Evolutionary conservation across 2,329 filamentous ascomycete genomes (phyloP).

Genomic region (Coccinonectria pachysandricola): DNA sequence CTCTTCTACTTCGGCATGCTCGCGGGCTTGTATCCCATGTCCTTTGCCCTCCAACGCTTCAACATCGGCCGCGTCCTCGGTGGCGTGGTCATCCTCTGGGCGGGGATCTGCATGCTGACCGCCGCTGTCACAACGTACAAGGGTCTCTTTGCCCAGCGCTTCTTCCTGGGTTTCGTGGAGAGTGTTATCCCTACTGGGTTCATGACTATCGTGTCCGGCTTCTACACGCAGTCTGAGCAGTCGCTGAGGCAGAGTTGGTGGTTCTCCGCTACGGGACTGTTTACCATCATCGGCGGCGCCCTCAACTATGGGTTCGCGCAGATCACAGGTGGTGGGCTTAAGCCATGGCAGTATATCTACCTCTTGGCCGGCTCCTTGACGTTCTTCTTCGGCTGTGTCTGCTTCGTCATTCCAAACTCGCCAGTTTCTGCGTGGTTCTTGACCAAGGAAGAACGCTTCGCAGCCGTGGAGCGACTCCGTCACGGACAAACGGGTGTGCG

Average conservation of each 20-base stretch:
- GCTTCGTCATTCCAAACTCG: conserved; percentile 55
- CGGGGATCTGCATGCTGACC: conserved; percentile 55
- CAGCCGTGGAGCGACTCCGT: conserved; percentile 53
- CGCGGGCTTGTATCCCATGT: conserved; percentile 63
- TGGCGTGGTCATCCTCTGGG: conserved; percentile 54
- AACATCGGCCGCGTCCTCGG: conserved; percentile 55
- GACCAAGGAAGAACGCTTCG: conserved; percentile 48
- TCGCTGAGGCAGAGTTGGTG: conserved; percentile 55
- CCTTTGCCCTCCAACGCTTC: conserved; percentile 59
- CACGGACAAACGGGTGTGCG: conserved; percentile 53
- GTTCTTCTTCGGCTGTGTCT: conserved; percentile 52
- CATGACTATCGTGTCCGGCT: conserved; percentile 52
- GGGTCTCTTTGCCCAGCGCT: conserved; percentile 56
- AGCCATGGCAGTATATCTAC: conserved; percentile 62
- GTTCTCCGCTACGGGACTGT: conserved; percentile 51
- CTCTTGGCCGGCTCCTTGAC: conserved; percentile 54
- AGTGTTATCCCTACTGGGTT: conserved; percentile 56
- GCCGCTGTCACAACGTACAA: conserved; percentile 53
- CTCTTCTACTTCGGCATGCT: conserved; percentile 77
- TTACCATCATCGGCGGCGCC: conserved; percentile 52
- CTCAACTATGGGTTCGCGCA: conserved; percentile 61
- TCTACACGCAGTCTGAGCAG: conserved; percentile 58
- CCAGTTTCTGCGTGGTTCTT: conserved; percentile 62
- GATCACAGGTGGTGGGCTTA: conserved; percentile 41
- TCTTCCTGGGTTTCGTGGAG: conserved; percentile 54